Evolutionary conservation across 768 basidiomycete genomes (phyloP).

Genomic region (Lyophyllum decastes): DNA sequence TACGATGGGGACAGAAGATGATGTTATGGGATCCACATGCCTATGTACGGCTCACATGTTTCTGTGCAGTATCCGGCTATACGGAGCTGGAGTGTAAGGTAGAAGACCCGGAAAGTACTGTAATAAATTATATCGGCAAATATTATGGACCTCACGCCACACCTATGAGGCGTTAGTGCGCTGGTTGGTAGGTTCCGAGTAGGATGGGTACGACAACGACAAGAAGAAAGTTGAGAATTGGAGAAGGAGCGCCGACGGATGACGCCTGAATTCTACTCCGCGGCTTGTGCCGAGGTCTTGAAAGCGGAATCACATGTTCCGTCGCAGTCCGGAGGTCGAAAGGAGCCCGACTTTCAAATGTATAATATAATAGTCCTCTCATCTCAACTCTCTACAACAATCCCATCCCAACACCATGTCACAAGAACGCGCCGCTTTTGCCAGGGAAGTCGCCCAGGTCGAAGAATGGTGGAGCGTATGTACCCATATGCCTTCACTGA

Average conservation of each 20-base stretch:
- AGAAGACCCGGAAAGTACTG: not conserved
- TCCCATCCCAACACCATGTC: constrained; percentile 45
- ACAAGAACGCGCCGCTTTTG: constrained; percentile 68
- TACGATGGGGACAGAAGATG: constrained; percentile 91
- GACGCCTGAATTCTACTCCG: constrained; percentile 6
- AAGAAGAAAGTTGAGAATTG: not conserved
- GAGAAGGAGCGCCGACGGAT: constrained; percentile 23
- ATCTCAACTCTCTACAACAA: constrained; percentile 12
- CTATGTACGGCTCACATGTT: constrained; percentile 7
- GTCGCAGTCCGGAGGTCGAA: constrained; percentile 15
- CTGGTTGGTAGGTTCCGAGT: not conserved
- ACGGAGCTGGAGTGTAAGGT: not conserved
- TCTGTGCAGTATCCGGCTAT: not conserved
- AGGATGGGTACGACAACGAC: not conserved
- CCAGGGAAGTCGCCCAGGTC: constrained; percentile 80
- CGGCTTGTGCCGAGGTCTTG: constrained; percentile 10
- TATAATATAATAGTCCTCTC: constrained; percentile 23
- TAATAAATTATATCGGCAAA: too few relatives aligned
- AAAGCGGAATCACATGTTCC: constrained; percentile 48
- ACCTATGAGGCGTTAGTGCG: constrained; percentile 1
- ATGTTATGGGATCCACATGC: constrained; percentile 15
- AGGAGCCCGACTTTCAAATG: constrained; percentile 19
- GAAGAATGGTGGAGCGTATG: constrained; percentile 92
- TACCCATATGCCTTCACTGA: not conserved
- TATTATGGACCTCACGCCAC: too few relatives aligned